Evolutionary conservation across 2,329 filamentous ascomycete genomes (phyloP), one percentile per base, ranked within the genome.

Genomic region (Penicillium sp.): DNA sequence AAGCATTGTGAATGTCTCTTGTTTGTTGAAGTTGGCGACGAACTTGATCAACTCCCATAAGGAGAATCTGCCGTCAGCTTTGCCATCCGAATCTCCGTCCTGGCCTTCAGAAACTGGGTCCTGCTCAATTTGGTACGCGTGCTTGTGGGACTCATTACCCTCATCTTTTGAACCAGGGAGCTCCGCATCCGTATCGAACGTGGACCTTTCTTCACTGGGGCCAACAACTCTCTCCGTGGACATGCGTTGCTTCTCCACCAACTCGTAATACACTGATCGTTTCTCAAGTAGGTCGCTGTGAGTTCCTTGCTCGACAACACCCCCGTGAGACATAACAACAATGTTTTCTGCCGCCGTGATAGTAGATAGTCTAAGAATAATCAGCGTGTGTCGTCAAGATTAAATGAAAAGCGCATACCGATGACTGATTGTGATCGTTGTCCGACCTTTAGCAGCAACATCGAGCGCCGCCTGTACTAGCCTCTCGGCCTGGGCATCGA

Each of bases 401-500:
- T 21, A 21, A 21, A 13, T 7, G 10, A 37, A 29, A 22, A n/a
- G 5, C 4, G n/a, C 22, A 26, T 39, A 39, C 57, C 91, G 84
- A 72, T 98, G 93, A 39, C 93, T 93, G 68, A 98, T 97, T 6
- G 89, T 87, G 59, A 97, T 95, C 2, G 93, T 97, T 0, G 91
- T 98, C 47, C 93, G 81, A 22, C 90, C 91, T 55, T 85, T 78
- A 1, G 89, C 79, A 21, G 91, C 91, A 44, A 81, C 84, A 61
- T 97, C 90, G 7, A 98, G 77, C n/a, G 93, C 91, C 33, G 87
- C 88, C 68, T 97, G 93, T 1, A 98, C 91, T 8, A 95, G 85
- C 37, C 88, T 88, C 72, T 98, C 91, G 0, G 88, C 93, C 64
- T 93, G 91, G 17, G 91, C 95, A 64, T 98, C 93, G 0, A 98